These are phyloP conservation scores for Naganishia onofrii DNA, from an alignment of 768 basidiomycete species.

Conservation along the genomic window DNA sequence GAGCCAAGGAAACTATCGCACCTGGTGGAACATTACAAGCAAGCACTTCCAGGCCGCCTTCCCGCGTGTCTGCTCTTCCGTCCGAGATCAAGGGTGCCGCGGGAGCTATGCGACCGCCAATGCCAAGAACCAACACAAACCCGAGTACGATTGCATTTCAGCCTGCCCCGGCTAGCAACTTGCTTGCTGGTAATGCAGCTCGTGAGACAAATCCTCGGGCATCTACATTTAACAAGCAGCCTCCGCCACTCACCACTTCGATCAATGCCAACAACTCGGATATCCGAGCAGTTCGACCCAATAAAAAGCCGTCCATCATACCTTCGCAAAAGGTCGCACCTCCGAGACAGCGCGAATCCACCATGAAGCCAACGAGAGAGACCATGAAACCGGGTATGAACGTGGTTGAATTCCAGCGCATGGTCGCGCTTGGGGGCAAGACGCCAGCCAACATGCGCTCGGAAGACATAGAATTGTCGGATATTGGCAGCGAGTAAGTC, in stretches of 20 bases:
- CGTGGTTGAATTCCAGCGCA: constrained; percentile 13
- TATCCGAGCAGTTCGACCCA: constrained; percentile 14
- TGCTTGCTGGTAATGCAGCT: background rate
- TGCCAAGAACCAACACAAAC: constrained; percentile 14
- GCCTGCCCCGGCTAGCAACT: background rate
- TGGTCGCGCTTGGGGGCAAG: constrained; percentile 18
- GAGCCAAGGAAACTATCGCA: background rate
- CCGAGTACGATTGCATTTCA: constrained; percentile 1
- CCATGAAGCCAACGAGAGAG: constrained; percentile 28
- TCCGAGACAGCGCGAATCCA: constrained; percentile 9
- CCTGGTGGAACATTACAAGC: background rate
- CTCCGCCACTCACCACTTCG: constrained; percentile 17
- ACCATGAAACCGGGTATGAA: constrained; percentile 28
- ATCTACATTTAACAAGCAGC: background rate
- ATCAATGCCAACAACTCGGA: constrained; percentile 16
- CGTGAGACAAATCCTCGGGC: background rate
- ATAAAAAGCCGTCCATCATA: constrained; percentile 9
- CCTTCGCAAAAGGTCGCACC: constrained; percentile 12
- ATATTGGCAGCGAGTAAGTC: constrained; percentile 79
- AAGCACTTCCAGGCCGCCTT: constrained; percentile 12
- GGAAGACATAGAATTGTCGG: constrained; percentile 72
- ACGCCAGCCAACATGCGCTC: constrained; percentile 35
- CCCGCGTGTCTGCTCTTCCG: constrained; percentile 2
- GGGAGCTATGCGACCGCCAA: constrained; percentile 19
- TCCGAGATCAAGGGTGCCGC: constrained; percentile 14